Percentiles rank a stretch among this genome's conserved stretches.
Conservation (phyloP, 805 yeast species). For the Ascoidea tarda region DNA sequence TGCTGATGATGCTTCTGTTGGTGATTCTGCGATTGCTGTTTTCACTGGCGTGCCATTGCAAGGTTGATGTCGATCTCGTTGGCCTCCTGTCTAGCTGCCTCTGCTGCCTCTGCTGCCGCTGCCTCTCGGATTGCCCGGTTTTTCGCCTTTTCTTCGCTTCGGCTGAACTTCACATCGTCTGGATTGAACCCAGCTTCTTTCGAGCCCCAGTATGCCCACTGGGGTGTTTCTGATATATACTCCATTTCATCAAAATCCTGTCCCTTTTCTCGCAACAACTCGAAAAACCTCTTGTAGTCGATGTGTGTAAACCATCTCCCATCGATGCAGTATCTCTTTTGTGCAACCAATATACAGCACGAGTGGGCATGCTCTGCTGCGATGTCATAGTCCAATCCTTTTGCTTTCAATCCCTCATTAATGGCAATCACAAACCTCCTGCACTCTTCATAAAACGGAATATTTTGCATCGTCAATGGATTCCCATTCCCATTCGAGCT, state of each 20-base stretch:
- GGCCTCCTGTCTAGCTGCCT: background rate
- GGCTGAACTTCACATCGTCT: slow-evolving; percentile 53
- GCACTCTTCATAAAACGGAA: slow-evolving; percentile 89
- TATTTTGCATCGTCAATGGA: slow-evolving; percentile 88
- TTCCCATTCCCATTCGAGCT: slow-evolving; percentile 74
- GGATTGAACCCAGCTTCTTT: slow-evolving; percentile 84
- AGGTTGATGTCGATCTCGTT: too few species aligned
- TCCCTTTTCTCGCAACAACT: slow-evolving; percentile 47
- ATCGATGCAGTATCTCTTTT: slow-evolving; percentile 51
- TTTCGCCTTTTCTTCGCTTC: slow-evolving; percentile 46
- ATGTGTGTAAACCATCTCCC: slow-evolving; percentile 84
- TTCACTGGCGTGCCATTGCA: too few species aligned
- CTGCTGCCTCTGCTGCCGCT: background rate
- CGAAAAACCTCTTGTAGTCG: slow-evolving; percentile 64
- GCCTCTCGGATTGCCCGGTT: slow-evolving; percentile 14
- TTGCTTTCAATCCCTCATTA: slow-evolving; percentile 40
- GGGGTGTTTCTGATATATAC: slow-evolving; percentile 69
- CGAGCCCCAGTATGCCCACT: slow-evolving; percentile 86
- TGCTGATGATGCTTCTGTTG: too few species aligned
- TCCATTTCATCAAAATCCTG: slow-evolving; percentile 64
- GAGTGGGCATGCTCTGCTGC: slow-evolving; percentile 96
- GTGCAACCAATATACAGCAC: slow-evolving; percentile 80
- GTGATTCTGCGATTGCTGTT: too few species aligned
- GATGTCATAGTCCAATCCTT: slow-evolving; percentile 64
- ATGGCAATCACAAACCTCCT: slow-evolving; percentile 55